A percentile compares a stretch with the other conserved stretches of the same genome.
Conservation (phyloP, 1,139 yeast species). For the Zygoascus hellenicus region DNA sequence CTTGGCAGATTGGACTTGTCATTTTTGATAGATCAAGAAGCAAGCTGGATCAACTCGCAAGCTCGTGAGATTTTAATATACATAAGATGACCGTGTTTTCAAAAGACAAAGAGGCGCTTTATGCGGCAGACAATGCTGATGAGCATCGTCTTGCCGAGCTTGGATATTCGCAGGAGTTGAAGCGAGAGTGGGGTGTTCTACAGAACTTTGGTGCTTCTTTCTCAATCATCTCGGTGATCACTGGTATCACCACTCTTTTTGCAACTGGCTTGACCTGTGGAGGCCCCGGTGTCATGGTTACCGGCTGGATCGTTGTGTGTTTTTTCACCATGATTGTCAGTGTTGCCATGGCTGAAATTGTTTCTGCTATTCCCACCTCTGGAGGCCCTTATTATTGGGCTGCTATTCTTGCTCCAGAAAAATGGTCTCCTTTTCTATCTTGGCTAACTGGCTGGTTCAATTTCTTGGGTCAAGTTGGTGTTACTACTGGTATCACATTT, state of each 20-base stretch:
- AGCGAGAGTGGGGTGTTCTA: slow-evolving; percentile 58
- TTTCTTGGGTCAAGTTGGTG: slow-evolving; percentile 52
- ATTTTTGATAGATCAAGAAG: too few relatives aligned
- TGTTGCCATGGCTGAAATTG: slow-evolving; percentile 51
- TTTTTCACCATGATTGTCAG: slow-evolving; percentile 24
- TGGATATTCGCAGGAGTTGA: slow-evolving; percentile 70
- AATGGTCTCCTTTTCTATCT: slow-evolving; percentile 41
- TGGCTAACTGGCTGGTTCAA: slow-evolving; percentile 57
- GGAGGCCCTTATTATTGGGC: slow-evolving; percentile 59
- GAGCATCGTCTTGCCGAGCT: slow-evolving; percentile 28
- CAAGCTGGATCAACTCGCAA: too few relatives aligned
- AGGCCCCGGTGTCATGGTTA: slow-evolving; percentile 50
- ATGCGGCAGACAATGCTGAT: slow-evolving; percentile 8
- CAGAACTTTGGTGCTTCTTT: slow-evolving; percentile 54
- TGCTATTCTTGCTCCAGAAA: slow-evolving; percentile 47
- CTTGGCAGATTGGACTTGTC: too few relatives aligned
- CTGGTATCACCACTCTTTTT: slow-evolving; percentile 48
- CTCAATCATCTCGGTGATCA: slow-evolving; percentile 65
- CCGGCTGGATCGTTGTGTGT: slow-evolving; percentile 69
- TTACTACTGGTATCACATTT: slow-evolving; percentile 52
- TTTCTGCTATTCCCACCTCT: slow-evolving; percentile 57
- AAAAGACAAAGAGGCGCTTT: slow-evolving; percentile 4
- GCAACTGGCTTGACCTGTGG: slow-evolving; percentile 46
- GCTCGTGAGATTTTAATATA: too few relatives aligned
- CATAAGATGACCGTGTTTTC: not conserved